Evolutionary conservation across 176 grass and related monocot genomes (phyloP), one percentile per base, ranked within the genome.

Genomic region (Ananas comosus): DNA sequence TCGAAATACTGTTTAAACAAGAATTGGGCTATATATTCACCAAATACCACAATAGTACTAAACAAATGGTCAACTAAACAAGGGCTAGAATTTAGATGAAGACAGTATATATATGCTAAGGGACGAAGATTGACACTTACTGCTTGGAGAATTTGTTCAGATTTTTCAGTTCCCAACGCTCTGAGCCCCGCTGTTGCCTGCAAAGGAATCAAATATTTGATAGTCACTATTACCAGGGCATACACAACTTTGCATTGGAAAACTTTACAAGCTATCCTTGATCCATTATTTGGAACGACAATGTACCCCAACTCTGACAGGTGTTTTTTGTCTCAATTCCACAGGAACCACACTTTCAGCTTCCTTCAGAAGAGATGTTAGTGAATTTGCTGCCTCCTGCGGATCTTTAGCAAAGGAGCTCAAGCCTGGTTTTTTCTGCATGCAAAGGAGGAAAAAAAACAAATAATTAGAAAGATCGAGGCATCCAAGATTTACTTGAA

Each of bases 151-250:
- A 88, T 88, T 51, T 88, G 6, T 50, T 81, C 73, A 13, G 70
- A 83, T 61, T 29, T 68, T 12, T 78, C 73, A 13, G 66, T 23
- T 53, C 86, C 86, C 10, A 88, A 27, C 68, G 74, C 75, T 33
- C 78, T 51, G 9, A 88, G 58, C n/a, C 82, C 85, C 49, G 81
- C 81, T 21, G 77, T 80, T 13, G 77, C 80, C 85, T 83, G 53
- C 23, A 80, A 47, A 47, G 49, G 27, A 1, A 69, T 61, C 19
- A 69, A 50, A 50, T 17, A 59, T 3, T 9, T 9, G 21, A 22
- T 19, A 51, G 18, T 12, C 29, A 65, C 25, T 25, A 13, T 56
- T 12, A 65, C 12, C 28, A 64, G 24, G 25, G 63, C 27, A 11
- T 59, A 48, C 54, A 64, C 13, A 42, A 1, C 50, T 66, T 28